Percentiles rank a stretch among this genome's conserved stretches.
These are phyloP conservation scores for Shiraia bambusicola DNA, from an alignment of 2,329 filamentous ascomycete genomes.

Conservation along the genomic window DNA sequence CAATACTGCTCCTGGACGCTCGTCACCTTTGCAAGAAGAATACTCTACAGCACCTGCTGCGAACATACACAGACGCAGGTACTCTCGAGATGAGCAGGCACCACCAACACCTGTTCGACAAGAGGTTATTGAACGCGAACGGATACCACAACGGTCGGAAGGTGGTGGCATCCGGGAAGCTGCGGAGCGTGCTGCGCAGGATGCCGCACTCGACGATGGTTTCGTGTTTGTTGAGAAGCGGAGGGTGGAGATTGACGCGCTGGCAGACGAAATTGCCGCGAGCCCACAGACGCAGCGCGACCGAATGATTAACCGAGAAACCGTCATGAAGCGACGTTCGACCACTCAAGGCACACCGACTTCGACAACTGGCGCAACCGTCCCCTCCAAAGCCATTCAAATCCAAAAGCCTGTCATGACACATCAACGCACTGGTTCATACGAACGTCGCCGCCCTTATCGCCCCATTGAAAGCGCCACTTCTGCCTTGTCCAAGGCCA, in stretches of 20 bases:
- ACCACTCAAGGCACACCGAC: constrained; percentile 75
- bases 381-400: constrained; percentile 73
- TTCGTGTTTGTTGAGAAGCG: constrained; percentile 96
- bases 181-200: constrained; percentile 72
- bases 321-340: constrained; percentile 69
- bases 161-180: constrained; percentile 47
- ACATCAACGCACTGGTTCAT: constrained; percentile 76
- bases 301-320: constrained; percentile 55
- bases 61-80: constrained; percentile 63
- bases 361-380: constrained; percentile 68
- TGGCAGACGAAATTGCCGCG: constrained; percentile 90
- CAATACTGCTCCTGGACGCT: constrained; percentile 49
- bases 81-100: constrained; percentile 51
- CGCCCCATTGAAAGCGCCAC: constrained; percentile 75
- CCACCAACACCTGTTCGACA: constrained; percentile 52
- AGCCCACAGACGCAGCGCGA: constrained; percentile 63
- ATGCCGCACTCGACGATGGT: constrained; percentile 86
- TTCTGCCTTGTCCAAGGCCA: constrained; percentile 89
- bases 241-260: constrained; percentile 93
- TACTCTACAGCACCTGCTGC: constrained; percentile 36
- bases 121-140: constrained; percentile 49
- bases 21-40: constrained; percentile 42
- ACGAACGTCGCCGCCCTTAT: constrained; percentile 76
- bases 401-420: constrained; percentile 63
- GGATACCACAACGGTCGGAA: constrained; percentile 44